A percentile compares a stretch with the other conserved stretches of the same genome.
Evolutionary conservation across 2,329 filamentous ascomycete species (phyloP).

Genomic region (Aspergillus pseudoterreus): DNA sequence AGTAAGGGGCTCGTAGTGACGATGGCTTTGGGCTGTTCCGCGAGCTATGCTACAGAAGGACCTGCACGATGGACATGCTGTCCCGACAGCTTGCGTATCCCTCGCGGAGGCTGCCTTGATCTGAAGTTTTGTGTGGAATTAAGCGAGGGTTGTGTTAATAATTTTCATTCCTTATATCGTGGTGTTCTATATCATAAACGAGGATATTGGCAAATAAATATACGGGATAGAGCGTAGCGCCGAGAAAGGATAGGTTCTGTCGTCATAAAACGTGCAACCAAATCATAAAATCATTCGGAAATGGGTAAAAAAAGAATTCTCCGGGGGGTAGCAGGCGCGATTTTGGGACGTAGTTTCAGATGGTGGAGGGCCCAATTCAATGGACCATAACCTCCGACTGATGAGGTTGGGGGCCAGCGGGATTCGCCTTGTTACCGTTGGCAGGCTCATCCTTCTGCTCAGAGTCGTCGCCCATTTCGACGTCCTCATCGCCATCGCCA

Average conservation of each 20-base stretch:
- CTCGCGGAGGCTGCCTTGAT: too few relatives aligned
- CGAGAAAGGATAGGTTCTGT: constrained; percentile 12
- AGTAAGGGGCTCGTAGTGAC: too few relatives aligned
- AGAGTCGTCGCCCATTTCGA: constrained; percentile 56
- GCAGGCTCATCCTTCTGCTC: constrained; percentile 35
- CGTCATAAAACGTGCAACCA: constrained; percentile 27
- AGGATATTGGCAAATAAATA: constrained; percentile 7
- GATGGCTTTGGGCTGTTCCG: background rate
- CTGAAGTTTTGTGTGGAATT: too few relatives aligned
- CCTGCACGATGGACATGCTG: background rate
- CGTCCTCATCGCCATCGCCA: constrained; percentile 55
- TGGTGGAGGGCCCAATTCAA: constrained; percentile 18
- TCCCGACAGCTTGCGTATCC: background rate
- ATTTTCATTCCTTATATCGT: constrained; percentile 8
- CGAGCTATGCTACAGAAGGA: background rate
- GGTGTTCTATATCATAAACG: constrained; percentile 26
- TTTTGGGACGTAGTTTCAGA: background rate
- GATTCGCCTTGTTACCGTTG: constrained; percentile 9
- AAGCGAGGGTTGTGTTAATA: background rate
- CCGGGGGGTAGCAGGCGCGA: background rate
- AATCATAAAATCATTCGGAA: constrained; percentile 28
- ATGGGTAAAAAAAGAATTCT: constrained; percentile 10
- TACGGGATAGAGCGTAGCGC: constrained; percentile 10
- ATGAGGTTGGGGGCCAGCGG: constrained; percentile 29
- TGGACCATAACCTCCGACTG: constrained; percentile 47